These are phyloP conservation scores for Ophiostoma australiae DNA, from an alignment of 2,329 filamentous ascomycete species.

Conservation along the genomic window DNA sequence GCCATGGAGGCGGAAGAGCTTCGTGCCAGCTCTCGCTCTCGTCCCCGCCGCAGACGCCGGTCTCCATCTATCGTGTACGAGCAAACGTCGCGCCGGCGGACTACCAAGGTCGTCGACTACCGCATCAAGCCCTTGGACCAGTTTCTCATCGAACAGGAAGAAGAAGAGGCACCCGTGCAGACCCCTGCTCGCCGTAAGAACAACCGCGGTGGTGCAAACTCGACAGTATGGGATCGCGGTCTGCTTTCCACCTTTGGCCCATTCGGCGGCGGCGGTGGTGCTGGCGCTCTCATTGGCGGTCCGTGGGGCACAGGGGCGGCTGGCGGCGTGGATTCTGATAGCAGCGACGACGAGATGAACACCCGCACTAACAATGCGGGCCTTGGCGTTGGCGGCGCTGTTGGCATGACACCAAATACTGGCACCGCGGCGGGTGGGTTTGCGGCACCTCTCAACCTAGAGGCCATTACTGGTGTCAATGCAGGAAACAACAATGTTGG, in stretches of 20 bases:
- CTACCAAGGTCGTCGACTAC: conserved; percentile 72
- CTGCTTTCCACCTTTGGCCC: conserved; percentile 88
- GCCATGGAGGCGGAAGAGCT: conserved; percentile 62
- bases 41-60: conserved; percentile 47
- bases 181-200: conserved; percentile 65
- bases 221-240: conserved; percentile 65
- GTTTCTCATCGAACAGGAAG: conserved; percentile 69
- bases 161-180: conserved; percentile 61
- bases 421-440: conserved; percentile 33
- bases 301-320: conserved; percentile 69
- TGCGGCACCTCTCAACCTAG: conserved; percentile 36
- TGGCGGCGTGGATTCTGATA: conserved; percentile 85
- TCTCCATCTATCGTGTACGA: conserved; percentile 57
- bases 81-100: conserved; percentile 48
- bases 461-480: conserved; percentile 37
- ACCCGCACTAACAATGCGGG: conserved; percentile 42
- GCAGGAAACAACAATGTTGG: conserved; percentile 71
- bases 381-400: conserved; percentile 47
- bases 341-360: conserved; percentile 82
- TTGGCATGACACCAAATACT: conserved; percentile 57
- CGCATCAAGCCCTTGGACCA: conserved; percentile 74
- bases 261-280: conserved; percentile 79
- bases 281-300: conserved; percentile 65
- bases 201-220: conserved; percentile 54
- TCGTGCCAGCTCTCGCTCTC: conserved; percentile 49